These are phyloP conservation scores for Fusarium globosum DNA, from an alignment of 2,329 filamentous ascomycete genomes.

Conservation along the genomic window DNA sequence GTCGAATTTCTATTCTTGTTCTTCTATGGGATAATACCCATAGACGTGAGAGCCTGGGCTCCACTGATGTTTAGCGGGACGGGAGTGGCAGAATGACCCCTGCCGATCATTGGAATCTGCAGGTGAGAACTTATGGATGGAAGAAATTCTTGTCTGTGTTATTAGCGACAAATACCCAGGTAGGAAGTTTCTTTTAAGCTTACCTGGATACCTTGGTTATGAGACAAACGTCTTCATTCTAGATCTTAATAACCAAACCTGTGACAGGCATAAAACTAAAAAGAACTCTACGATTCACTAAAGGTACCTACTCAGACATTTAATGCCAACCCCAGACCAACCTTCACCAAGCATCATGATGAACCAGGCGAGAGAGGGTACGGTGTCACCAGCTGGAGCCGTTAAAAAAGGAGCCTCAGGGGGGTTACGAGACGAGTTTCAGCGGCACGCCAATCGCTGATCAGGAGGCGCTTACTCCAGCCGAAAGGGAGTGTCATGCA, in stretches of 20 bases:
- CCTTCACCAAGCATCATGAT: not conserved
- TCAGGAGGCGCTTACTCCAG: conserved; percentile 20
- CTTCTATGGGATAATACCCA: not conserved
- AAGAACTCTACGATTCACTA: not conserved
- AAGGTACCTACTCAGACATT: not conserved
- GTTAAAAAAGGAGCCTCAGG: conserved; percentile 19
- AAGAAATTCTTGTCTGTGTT: not conserved
- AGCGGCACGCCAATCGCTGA: conserved; percentile 34
- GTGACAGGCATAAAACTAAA: not conserved
- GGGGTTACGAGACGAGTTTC: conserved; percentile 26
- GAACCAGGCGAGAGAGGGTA: conserved; percentile 4
- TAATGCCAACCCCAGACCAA: conserved; percentile 2
- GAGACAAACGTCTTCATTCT: not conserved
- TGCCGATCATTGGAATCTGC: conserved; percentile 27
- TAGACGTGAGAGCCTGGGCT: not conserved
- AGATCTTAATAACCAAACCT: not conserved
- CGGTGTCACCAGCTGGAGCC: conserved; percentile 1
- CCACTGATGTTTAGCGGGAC: conserved; percentile 23
- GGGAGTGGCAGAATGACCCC: conserved; percentile 34
- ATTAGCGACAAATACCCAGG: not conserved
- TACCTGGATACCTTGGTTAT: not conserved
- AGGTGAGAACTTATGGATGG: not conserved
- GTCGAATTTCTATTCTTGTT: not conserved
- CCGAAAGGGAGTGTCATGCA: conserved; percentile 19
- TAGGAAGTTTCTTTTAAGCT: not conserved